Base-by-base conservation (phyloP, 306 rosid species). In the Lotus japonicus region DNA sequence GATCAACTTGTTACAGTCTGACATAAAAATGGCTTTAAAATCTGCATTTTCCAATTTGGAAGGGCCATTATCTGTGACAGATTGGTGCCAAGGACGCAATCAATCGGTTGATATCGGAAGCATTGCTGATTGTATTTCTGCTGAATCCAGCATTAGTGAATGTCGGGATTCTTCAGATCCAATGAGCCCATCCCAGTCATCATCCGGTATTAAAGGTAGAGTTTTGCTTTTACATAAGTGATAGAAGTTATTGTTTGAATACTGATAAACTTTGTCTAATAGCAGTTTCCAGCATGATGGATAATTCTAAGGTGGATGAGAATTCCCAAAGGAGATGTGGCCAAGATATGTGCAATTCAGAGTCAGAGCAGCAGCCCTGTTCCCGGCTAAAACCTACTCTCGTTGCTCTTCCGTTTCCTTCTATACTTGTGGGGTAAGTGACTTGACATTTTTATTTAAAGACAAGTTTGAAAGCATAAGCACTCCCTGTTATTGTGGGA, bases 11-110 rank as follows among this genome's bases (percentile, higher is more conserved):
- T 88, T 94, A 81, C 98, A 94, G 79, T 90, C 97, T 66, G 97
- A 94, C 81, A 81, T 94, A 68, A 94, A 90, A 84, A 68, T 90
- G 44, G 96, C 98, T 56, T 85, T 94, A 83, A 94, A 85, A 81
- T 94, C 97, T 78, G 98, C 97, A 23, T 94, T 94, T 74, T 43
- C 90, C 65, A 75, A 70, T 85, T 76, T 86, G 81, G 98, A 94
- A 68, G 98, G 98, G 68, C 98, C 98, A 16, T 72, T 94, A 72
- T 80, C 91, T 71, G 85, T 88, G 69, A 85, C 86, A 62, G 98
- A 90, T 71, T 94, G 98, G 98, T 94, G 97, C 90, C 88, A 81
- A 84, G 98, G 98, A 48, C 92, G 92, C 76, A 87, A 80, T 73
- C 96, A 83, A 69, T 82, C 75, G 49, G 83, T 82, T 76, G 98